Percentiles rank a stretch among this genome's conserved stretches.
phyloP scores from a whole-genome alignment of 2,329 filamentous ascomycete genomes.

The Stachybotrys chartarum region DNA sequence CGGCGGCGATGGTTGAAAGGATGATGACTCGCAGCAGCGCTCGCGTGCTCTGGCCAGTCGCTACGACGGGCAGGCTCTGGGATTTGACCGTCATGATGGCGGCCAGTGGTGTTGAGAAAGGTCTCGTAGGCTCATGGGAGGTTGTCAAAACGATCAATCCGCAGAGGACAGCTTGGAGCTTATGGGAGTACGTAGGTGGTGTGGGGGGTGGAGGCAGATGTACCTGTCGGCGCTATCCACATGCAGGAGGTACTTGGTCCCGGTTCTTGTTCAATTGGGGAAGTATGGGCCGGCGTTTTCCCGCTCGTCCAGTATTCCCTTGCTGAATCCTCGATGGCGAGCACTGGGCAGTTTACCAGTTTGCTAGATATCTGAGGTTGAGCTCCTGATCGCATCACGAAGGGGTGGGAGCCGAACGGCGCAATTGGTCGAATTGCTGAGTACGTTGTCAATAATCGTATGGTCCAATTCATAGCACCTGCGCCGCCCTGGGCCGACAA shows the following conservation, averaged over 20 bases:
- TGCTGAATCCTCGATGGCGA: not conserved
- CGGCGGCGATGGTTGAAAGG: slow-evolving; percentile 81
- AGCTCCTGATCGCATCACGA: not conserved
- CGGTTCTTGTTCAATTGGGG: not conserved
- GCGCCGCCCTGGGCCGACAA: no score
- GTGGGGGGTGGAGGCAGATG: slow-evolving; percentile 5
- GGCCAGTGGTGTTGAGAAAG: slow-evolving; percentile 20
- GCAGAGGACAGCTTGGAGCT: slow-evolving; percentile 41
- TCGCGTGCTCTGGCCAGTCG: slow-evolving; percentile 74
- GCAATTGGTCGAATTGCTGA: no score
- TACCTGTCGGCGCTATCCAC: not conserved
- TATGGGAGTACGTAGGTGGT: slow-evolving; percentile 14
- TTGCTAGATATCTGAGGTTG: not conserved
- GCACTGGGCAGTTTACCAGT: not conserved
- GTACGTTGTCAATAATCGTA: no score
- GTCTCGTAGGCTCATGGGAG: slow-evolving; percentile 20
- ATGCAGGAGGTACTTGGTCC: not conserved
- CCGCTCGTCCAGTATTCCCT: not conserved
- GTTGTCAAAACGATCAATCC: slow-evolving; percentile 11
- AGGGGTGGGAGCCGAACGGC: no score
- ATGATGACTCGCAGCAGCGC: slow-evolving; percentile 85
- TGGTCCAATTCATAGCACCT: no score
- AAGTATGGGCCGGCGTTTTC: not conserved
- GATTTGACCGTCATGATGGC: slow-evolving; percentile 37
- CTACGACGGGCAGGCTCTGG: slow-evolving; percentile 60